Conservation (phyloP, 2,329 filamentous ascomycete genomes). For the Gyromitra esculenta region DNA sequence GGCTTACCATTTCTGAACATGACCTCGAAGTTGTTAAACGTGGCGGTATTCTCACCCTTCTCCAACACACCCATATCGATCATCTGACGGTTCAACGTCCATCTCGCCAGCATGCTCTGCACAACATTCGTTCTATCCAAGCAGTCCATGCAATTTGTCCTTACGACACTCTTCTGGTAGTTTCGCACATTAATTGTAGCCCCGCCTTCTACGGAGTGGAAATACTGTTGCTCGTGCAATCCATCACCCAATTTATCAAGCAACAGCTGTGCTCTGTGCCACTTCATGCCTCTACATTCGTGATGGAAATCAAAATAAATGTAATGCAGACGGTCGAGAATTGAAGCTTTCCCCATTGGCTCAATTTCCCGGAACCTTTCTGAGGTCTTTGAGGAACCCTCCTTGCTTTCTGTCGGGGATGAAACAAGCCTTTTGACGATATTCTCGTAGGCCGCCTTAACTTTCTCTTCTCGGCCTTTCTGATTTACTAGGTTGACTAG, state of each 20-base stretch:
- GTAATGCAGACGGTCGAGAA: constrained; percentile 89
- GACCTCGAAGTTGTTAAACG: constrained; percentile 78
- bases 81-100: constrained; percentile 87
- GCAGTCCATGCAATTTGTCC: constrained; percentile 99
- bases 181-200: constrained; percentile 77
- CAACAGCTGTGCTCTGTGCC: constrained; percentile 88
- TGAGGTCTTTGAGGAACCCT: constrained; percentile 72
- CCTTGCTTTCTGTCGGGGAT: constrained; percentile 71
- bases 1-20: constrained; percentile 79
- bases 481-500: constrained; percentile 98
- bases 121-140: constrained; percentile 97
- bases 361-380: constrained; percentile 87
- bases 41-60: constrained; percentile 77
- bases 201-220: constrained; percentile 87
- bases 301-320: constrained; percentile 98
- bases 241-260: constrained; percentile 82
- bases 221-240: constrained; percentile 84
- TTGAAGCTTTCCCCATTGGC: constrained; percentile 67
- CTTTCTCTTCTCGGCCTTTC: constrained; percentile 84
- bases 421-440: constrained; percentile 81
- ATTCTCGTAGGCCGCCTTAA: constrained; percentile 94
- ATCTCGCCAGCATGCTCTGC: constrained; percentile 94
- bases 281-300: constrained; percentile 93
- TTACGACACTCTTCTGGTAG: constrained; percentile 86
- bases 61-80: constrained; percentile 81